These are phyloP conservation scores for Coemansia umbellata DNA, from an alignment of 192 early-diverging fungal species.

Conservation along the genomic window DNA sequence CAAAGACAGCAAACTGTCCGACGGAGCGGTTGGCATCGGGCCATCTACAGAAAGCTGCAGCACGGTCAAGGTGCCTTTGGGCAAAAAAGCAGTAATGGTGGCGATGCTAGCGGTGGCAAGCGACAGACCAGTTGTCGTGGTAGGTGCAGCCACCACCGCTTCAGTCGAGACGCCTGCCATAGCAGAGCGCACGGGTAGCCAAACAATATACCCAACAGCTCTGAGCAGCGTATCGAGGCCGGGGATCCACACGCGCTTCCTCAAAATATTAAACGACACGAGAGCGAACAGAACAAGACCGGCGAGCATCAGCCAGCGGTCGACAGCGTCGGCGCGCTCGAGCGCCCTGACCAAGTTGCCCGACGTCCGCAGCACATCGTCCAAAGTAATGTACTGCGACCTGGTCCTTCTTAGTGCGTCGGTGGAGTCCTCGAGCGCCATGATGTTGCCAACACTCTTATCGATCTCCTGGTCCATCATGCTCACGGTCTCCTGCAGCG, in stretches of 20 bases:
- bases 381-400: slow-evolving; percentile 29
- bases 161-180: background rate
- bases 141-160: too few relatives aligned
- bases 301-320: slow-evolving; percentile 47
- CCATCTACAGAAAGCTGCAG: too few relatives aligned
- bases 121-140: too few relatives aligned
- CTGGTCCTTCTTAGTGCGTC: slow-evolving; percentile 22
- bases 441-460: slow-evolving; percentile 43
- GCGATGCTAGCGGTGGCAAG: too few relatives aligned
- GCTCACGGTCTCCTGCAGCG: slow-evolving; percentile 46
- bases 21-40: too few relatives aligned
- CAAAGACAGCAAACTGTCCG: too few relatives aligned
- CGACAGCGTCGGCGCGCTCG: slow-evolving; percentile 41
- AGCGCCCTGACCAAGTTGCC: slow-evolving; percentile 26
- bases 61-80: too few relatives aligned
- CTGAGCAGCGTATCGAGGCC: slow-evolving; percentile 31
- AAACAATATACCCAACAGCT: slow-evolving; percentile 16
- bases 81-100: too few relatives aligned
- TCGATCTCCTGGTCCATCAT: slow-evolving; percentile 52
- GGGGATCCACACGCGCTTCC: slow-evolving; percentile 49
- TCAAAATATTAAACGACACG: slow-evolving; percentile 44
- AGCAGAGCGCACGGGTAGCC: background rate
- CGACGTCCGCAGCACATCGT: slow-evolving; percentile 34
- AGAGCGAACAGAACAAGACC: slow-evolving; percentile 37
- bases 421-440: slow-evolving; percentile 37